Evolutionary conservation across 768 basidiomycete species (phyloP), one percentile per base, ranked within the genome.

Genomic region (Cystobasidium onofrii): DNA sequence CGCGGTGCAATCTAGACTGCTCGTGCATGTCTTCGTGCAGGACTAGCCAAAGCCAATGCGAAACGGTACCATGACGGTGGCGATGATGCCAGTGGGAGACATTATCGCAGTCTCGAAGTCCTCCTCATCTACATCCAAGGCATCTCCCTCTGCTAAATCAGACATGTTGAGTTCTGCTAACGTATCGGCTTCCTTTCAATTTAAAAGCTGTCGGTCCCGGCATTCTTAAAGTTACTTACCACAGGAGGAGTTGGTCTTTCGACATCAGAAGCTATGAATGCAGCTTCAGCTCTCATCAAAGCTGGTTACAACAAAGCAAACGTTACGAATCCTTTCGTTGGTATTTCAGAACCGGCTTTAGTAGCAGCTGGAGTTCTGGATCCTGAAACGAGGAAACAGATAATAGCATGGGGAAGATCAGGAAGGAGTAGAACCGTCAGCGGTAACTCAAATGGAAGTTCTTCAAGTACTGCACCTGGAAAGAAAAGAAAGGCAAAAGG

Each of bases 151-250:
- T 6, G 39, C 39, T 39, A 6, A 7, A 7, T 20, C 15, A 50
- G 4, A 12, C n/a, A 4, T 50, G 3, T 20, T 7, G 46, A n/a
- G 4, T 4, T 50, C 12, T 7, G 20, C 46, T 50, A 20, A 50
- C 46, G 46, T n/a, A 20, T n/a, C 12, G 46, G 20, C n/a, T 20
- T 39, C 46, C 46, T 20, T 12, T 20, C 46, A 7, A 50, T 50
- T 4, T 20, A 17, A 50, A 7, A 50, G 46, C 46, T 50, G 12
- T 50, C 46, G 46, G 52, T 71, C 1, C 69, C 69, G 1, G 69
- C 69, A 2, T 71, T 71, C 54, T 36, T 71, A 27, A 71, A 71
- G 34, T 54, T 71, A 18, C 69, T 71, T 10, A 71, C 69, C 17
- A 55, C 69, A 36, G 69, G 55, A 55, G 65, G 65, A 33, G 69